Evolutionary conservation across 78 protist genomes (phyloP).

Genomic region (Fonticula alba): DNA sequence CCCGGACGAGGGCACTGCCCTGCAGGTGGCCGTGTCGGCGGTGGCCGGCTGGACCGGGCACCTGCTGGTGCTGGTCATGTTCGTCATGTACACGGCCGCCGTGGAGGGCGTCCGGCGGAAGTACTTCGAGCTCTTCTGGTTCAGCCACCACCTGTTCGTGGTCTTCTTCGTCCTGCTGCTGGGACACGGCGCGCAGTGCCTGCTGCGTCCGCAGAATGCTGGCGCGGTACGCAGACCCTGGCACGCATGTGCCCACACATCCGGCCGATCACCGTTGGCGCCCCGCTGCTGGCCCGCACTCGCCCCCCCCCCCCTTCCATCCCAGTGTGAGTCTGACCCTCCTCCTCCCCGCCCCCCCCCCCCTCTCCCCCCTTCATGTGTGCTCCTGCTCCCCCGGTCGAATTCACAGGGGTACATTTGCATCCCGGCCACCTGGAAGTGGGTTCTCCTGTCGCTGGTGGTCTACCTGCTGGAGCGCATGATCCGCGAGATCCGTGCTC

Average conservation of each 20-base stretch:
- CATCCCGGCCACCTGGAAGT: slow-evolving; percentile 41
- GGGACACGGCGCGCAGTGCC: neutral
- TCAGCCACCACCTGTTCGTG: slow-evolving; percentile 66
- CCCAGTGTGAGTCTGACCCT: no score
- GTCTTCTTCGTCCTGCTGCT: slow-evolving; percentile 28
- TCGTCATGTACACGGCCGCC: slow-evolving; percentile 55
- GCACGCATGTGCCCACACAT: no score
- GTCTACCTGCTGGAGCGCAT: slow-evolving; percentile 54
- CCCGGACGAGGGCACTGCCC: neutral
- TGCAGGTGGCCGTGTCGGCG: slow-evolving; percentile 8
- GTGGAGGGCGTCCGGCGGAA: slow-evolving; percentile 28
- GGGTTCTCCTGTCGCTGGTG: slow-evolving; percentile 47
- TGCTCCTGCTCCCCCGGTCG: no score
- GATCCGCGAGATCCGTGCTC: slow-evolving; percentile 25
- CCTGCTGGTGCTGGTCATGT: slow-evolving; percentile 34
- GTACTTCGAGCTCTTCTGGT: slow-evolving; percentile 74
- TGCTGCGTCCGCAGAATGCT: no score
- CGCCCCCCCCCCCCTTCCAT: no score
- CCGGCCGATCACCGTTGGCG: no score
- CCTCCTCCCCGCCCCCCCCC: no score
- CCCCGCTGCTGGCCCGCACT: no score
- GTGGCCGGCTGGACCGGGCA: slow-evolving; percentile 50
- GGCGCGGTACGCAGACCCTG: no score
- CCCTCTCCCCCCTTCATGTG: no score
- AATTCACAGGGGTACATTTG: no score